Evolutionary conservation across 805 yeast genomes (phyloP).

Genomic region (Candida yuanshanica): DNA sequence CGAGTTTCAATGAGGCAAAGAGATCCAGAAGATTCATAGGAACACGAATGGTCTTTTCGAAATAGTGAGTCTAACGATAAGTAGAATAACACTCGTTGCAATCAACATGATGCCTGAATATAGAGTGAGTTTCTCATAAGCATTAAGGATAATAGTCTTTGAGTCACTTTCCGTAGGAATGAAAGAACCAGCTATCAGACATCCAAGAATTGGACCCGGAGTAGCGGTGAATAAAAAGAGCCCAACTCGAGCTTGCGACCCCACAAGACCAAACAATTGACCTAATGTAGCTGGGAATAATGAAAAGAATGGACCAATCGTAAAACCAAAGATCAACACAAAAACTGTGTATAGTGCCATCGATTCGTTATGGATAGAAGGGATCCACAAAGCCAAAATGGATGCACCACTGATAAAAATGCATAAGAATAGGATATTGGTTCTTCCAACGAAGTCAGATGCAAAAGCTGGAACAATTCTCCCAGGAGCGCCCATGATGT

Average conservation of each 20-base stretch:
- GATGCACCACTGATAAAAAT: conserved; percentile 6
- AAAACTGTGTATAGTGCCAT: conserved; percentile 12
- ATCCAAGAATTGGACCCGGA: conserved; percentile 21
- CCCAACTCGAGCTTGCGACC: conserved; percentile 16
- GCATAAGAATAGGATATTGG: conserved; percentile 13
- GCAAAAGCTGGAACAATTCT: conserved; percentile 18
- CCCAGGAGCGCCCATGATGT: conserved; percentile 21
- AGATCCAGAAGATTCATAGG: no score
- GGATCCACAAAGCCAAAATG: conserved; percentile 16
- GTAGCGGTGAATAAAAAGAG: conserved; percentile 14
- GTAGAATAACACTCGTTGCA: conserved; percentile 4
- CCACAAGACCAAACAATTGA: conserved; percentile 18
- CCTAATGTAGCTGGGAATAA: conserved; percentile 20
- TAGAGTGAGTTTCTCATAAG: conserved; percentile 13
- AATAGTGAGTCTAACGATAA: conserved; percentile 12
- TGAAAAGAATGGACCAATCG: conserved; percentile 17
- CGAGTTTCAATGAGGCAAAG: no score
- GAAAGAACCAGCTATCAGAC: conserved; percentile 21
- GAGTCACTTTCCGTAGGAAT: conserved; percentile 12
- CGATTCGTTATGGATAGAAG: conserved; percentile 10
- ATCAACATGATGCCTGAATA: conserved; percentile 18
- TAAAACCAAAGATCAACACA: conserved; percentile 17
- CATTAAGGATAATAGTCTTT: conserved; percentile 5
- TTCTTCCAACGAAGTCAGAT: conserved; percentile 19
- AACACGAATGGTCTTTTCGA: conserved; percentile 11